Evolutionary conservation across 306 rosid species (phyloP), one percentile per base, ranked within the genome.

Genomic region (Vigna trinervia): DNA sequence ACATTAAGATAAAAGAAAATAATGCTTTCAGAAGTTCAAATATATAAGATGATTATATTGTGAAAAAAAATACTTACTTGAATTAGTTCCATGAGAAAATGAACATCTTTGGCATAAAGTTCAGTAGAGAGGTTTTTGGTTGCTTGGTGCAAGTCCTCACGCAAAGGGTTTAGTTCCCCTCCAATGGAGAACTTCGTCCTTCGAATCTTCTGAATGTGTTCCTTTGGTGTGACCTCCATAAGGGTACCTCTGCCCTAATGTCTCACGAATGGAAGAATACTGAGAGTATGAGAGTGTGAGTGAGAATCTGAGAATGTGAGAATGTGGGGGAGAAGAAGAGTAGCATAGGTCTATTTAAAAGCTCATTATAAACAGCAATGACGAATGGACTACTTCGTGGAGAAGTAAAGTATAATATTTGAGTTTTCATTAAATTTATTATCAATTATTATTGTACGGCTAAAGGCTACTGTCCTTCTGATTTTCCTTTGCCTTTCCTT

Each of bases 41-140:
- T 26, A 23, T 23, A 26, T 26, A 26, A 26, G 0, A 26, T 26
- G 28, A 26, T 2, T 26, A 26, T 26, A 26, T 26, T 26, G 28
- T 26, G 28, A 26, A 26, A 26, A 26, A 26, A 26, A 28, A 10
- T 14, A 71, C 93, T 91, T 14, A 78, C 97, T 91, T 92, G 97
- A 12, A 92, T 87, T 52, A 92, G 92, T 11, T 92, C 97, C 97
- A 92, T 88, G 17, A 90, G 88, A 43, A 92, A 92, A 76, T 92
- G 96, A 39, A 90, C 92, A 51, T 87, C 92, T 58, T 84, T 90
- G 38, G 93, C 84, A 69, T 92, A 92, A 19, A 92, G 92, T 23
- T 92, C 91, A 0, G 88, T 90, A 0, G 91, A 88, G 50, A 90
- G 89, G 66, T 84, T 80, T 76, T 73, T 86, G 0, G 87, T 86